Evolutionary conservation across 768 basidiomycete species (phyloP).

Genomic region (Calvatia gigantea): DNA sequence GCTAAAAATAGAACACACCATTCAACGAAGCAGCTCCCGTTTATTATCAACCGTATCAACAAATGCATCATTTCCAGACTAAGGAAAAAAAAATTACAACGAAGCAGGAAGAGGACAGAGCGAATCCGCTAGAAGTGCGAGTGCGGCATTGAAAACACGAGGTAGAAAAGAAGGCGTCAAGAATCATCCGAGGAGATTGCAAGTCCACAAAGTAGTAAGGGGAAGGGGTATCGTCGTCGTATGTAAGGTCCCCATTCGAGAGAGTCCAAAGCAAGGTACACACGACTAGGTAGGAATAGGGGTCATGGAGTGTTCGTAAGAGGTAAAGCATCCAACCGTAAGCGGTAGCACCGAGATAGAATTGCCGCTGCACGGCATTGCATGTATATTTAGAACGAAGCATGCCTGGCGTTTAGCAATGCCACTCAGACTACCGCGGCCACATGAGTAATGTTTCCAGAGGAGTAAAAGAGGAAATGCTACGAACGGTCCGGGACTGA

Average conservation of each 20-base stretch:
- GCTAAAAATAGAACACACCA: background rate
- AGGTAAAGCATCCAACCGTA: background rate
- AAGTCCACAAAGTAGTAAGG: background rate
- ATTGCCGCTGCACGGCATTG: background rate
- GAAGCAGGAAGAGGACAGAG: background rate
- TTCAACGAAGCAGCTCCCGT: background rate
- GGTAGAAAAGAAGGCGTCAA: background rate
- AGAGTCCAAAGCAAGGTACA: background rate
- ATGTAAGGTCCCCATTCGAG: too few relatives aligned
- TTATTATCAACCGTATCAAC: background rate
- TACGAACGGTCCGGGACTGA: conserved; percentile 21
- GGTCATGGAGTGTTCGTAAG: background rate
- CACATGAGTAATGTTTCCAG: background rate
- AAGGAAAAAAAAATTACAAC: background rate
- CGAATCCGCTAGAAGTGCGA: background rate
- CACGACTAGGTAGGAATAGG: background rate
- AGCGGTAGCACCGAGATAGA: too few relatives aligned
- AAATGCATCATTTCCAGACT: background rate
- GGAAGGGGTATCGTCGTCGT: background rate
- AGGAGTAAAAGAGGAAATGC: background rate
- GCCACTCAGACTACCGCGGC: conserved; percentile 20
- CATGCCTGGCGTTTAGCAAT: conserved; percentile 18
- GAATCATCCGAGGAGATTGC: background rate
- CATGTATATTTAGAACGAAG: background rate
- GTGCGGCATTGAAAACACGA: background rate